Evolutionary conservation across 164 flowering plant species (phyloP).

Genomic region (Warburgia ugandensis): DNA sequence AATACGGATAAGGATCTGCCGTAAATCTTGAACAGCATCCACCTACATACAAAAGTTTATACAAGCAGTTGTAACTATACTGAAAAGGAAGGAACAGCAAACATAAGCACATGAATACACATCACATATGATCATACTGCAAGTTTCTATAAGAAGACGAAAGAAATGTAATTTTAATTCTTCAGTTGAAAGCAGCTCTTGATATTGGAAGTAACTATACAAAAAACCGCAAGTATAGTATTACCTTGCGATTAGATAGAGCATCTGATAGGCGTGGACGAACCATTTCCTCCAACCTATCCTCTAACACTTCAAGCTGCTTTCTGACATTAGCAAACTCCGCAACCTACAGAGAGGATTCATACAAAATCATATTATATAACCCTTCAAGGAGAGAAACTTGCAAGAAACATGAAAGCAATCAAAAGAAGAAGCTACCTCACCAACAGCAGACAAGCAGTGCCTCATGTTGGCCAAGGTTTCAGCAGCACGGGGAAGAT

Average conservation of each 20-base stretch:
- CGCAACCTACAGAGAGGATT: slow-evolving; percentile 61
- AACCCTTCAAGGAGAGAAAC: background rate
- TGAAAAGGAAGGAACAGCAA: no score
- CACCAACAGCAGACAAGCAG: slow-evolving; percentile 97
- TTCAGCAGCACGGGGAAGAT: slow-evolving; percentile 95
- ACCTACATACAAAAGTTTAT: slow-evolving; percentile 38
- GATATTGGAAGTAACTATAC: background rate
- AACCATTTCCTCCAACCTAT: slow-evolving; percentile 91
- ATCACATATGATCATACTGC: no score
- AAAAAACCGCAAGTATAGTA: background rate
- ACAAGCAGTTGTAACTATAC: no score
- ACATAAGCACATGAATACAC: no score
- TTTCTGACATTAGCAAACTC: slow-evolving; percentile 96
- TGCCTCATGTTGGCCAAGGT: slow-evolving; percentile 98
- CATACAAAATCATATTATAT: background rate
- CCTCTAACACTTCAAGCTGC: slow-evolving; percentile 97
- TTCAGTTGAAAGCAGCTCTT: background rate
- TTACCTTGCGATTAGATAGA: slow-evolving; percentile 75
- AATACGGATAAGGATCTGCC: slow-evolving; percentile 78
- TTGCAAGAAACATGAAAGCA: background rate
- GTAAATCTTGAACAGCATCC: slow-evolving; percentile 78
- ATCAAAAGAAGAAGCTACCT: slow-evolving; percentile 42
- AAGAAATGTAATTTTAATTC: background rate
- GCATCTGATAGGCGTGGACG: slow-evolving; percentile 95
- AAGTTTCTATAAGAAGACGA: no score